Conservation (phyloP, 352 stramenopile species). For the Phytophthora nicotianae region DNA sequence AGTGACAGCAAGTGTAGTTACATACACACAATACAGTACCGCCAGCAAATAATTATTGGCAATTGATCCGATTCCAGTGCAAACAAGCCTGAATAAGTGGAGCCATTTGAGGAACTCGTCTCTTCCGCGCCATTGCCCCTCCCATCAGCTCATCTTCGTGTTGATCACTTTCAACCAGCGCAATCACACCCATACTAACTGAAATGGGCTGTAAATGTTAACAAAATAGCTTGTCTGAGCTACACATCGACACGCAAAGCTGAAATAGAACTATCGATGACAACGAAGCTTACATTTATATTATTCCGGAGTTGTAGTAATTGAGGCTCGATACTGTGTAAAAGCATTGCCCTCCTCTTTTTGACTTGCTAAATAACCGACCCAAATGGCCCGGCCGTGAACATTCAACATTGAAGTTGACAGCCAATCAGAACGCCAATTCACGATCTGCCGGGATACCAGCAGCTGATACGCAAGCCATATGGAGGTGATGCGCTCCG, state of each 20-base stretch:
- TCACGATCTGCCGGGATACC: constrained; percentile 7
- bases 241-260: too few species aligned
- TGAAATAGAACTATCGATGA: too few species aligned
- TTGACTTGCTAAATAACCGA: neutral
- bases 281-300: too few species aligned
- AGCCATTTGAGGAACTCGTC: constrained; percentile 6
- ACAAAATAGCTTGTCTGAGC: too few species aligned
- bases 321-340: too few species aligned
- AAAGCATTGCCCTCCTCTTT: too few species aligned
- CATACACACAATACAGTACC: too few species aligned
- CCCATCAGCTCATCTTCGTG: constrained; percentile 20
- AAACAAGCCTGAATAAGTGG: neutral
- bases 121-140: constrained; percentile 20
- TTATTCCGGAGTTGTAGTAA: too few species aligned
- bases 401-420: constrained; percentile 11
- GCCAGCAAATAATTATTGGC: too few species aligned
- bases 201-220: constrained; percentile 1
- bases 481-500: constrained; percentile 21
- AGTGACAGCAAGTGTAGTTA: too few species aligned
- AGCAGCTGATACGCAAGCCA: constrained; percentile 11
- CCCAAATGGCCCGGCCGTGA: neutral
- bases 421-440: constrained; percentile 13
- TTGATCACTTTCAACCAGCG: constrained; percentile 1
- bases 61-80: neutral
- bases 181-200: constrained; percentile 4